A percentile compares a stretch with the other conserved stretches of the same genome.
Conservation (phyloP, 208 protist genomes). For the Trypanosoma theileri region DNA sequence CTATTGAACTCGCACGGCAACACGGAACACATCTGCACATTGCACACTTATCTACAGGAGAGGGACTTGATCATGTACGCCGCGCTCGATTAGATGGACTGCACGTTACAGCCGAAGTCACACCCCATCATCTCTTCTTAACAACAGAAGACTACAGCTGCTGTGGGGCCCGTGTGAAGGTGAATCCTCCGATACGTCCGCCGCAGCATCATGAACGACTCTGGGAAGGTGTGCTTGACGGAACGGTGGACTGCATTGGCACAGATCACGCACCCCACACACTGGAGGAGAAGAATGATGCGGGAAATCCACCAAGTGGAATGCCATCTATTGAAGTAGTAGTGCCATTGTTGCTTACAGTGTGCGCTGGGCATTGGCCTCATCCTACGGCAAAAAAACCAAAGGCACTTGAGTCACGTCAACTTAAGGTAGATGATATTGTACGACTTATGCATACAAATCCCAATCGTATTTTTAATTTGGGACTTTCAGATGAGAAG, state of each 20-base stretch:
- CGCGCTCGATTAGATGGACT: constrained; percentile 56
- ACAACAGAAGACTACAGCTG: constrained; percentile 68
- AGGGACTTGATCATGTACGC: constrained; percentile 81
- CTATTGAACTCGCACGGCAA: constrained; percentile 61
- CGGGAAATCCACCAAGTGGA: constrained; percentile 81
- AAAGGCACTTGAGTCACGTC: constrained; percentile 33
- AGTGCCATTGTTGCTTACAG: constrained; percentile 89
- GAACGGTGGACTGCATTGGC: constrained; percentile 91
- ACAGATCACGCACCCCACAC: constrained; percentile 96
- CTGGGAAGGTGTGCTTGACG: constrained; percentile 86
- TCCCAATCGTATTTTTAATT: constrained; percentile 70
- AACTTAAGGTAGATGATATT: constrained; percentile 50
- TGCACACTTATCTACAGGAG: constrained; percentile 85
- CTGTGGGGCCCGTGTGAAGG: constrained; percentile 79
- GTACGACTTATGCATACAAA: constrained; percentile 78
- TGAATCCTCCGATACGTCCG: constrained; percentile 84
- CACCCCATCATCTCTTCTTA: constrained; percentile 92
- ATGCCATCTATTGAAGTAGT: constrained; percentile 93
- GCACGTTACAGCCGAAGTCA: constrained; percentile 86
- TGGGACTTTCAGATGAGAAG: constrained; percentile 33
- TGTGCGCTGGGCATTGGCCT: constrained; percentile 55
- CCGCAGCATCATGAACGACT: constrained; percentile 77
- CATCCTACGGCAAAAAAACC: constrained; percentile 59
- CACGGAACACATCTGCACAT: constrained; percentile 86
- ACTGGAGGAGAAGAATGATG: constrained; percentile 76